Percentiles rank a stretch among this genome's conserved stretches.
Evolutionary conservation across 148 eudicot genomes (phyloP).

Genomic region (Cornus suecica): DNA sequence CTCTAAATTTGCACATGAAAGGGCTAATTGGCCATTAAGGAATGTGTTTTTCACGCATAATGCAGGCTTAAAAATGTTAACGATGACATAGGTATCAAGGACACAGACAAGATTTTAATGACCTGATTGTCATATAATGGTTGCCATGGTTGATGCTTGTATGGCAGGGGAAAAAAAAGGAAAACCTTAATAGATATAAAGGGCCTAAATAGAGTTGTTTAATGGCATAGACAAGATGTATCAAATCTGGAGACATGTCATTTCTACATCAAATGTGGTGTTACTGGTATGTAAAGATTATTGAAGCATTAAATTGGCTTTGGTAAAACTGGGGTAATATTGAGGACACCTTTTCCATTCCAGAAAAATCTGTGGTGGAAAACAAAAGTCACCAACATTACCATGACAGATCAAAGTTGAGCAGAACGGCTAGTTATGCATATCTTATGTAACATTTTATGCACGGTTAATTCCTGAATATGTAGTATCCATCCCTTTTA

Average conservation of each 20-base stretch:
- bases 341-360: neutral
- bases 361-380: neutral
- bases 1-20: neutral
- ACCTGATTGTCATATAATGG: neutral
- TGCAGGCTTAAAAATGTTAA: neutral
- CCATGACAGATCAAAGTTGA: constrained; percentile 1
- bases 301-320: neutral
- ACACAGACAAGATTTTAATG: neutral
- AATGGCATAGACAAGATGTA: too few relatives aligned
- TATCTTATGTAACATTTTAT: neutral
- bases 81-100: neutral
- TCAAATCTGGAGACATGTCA: neutral
- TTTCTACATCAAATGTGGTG: neutral
- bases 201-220: neutral
- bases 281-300: neutral
- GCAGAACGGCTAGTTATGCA: neutral
- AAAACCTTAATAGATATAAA: neutral
- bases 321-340: neutral
- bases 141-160: neutral
- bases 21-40: neutral
- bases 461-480: neutral
- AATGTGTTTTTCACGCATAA: neutral
- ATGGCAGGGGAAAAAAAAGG: neutral
- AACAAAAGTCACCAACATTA: neutral
- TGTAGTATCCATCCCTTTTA: neutral